These are phyloP conservation scores for Nemophila menziesii DNA, from an alignment of 257 asterid genomes.

Conservation along the genomic window DNA sequence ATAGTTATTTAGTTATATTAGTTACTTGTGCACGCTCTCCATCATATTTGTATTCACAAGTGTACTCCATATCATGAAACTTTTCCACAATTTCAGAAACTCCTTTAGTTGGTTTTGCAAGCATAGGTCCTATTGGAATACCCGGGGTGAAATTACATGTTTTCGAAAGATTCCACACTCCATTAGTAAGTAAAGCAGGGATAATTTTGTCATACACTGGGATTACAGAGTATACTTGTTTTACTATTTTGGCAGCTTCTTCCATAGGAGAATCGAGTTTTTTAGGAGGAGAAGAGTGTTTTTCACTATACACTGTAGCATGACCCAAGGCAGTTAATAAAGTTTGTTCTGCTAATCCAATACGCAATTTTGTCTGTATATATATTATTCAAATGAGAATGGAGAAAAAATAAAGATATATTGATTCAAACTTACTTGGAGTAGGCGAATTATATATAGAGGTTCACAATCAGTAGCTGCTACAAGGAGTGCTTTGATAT, in stretches of 20 bases:
- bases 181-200: conserved; percentile 75
- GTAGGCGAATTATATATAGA: conserved; percentile 84
- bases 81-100: conserved; percentile 90
- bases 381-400: conserved; percentile 25
- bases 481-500: conserved; percentile 70
- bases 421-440: conserved; percentile 59
- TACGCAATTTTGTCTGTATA: conserved; percentile 77
- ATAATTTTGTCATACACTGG: conserved; percentile 81
- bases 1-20: neutral
- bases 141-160: conserved; percentile 80
- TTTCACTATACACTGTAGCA: conserved; percentile 63
- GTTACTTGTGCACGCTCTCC: conserved; percentile 98
- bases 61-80: conserved; percentile 79
- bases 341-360: conserved; percentile 89
- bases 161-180: conserved; percentile 87
- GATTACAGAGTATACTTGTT: conserved; percentile 80
- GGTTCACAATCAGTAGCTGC: conserved; percentile 99
- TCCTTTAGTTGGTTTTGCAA: conserved; percentile 94
- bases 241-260: conserved; percentile 81
- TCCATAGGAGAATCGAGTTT: conserved; percentile 57
- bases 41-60: conserved; percentile 97
- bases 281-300: conserved; percentile 46
- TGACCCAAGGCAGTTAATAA: conserved; percentile 79
- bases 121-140: conserved; percentile 93
- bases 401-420: too few species aligned